A percentile compares a stretch with the other conserved stretches of the same genome.
These are phyloP conservation scores for Ceratocystis eucalypticola DNA, from an alignment of 2,329 filamentous ascomycete genomes.

Conservation along the genomic window DNA sequence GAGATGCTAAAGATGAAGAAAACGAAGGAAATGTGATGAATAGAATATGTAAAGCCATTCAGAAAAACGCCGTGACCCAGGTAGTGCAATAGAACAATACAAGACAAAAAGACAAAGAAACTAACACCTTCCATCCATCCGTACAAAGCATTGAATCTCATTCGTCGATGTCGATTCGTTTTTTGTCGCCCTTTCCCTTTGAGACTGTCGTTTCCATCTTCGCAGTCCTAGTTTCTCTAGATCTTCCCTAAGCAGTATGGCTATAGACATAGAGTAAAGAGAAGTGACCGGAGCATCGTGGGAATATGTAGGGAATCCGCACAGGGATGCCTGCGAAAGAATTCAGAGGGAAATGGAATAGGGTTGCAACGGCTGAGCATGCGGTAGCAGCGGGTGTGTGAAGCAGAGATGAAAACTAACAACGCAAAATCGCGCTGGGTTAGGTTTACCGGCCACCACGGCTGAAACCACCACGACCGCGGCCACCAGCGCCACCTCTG, in stretches of 20 bases:
- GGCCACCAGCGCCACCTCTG: constrained; percentile 24
- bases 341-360: neutral
- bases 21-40: constrained; percentile 10
- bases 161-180: neutral
- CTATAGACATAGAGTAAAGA: neutral
- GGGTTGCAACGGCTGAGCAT: neutral
- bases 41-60: constrained; percentile 19
- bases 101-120: constrained; percentile 18
- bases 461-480: constrained; percentile 24
- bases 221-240: neutral
- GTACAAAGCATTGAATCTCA: neutral
- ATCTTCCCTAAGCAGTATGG: neutral
- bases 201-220: neutral
- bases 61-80: constrained; percentile 19
- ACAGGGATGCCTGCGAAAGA: neutral
- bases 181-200: neutral
- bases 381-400: neutral
- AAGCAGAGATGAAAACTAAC: neutral
- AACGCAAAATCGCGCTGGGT: neutral
- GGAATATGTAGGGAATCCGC: neutral
- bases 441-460: constrained; percentile 18
- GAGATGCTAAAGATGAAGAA: neutral
- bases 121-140: constrained; percentile 8
- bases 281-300: neutral
- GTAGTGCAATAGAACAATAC: constrained; percentile 18